Evolutionary conservation across 768 basidiomycete genomes (phyloP).

Genomic region (Leucogyrophana mollusca): DNA sequence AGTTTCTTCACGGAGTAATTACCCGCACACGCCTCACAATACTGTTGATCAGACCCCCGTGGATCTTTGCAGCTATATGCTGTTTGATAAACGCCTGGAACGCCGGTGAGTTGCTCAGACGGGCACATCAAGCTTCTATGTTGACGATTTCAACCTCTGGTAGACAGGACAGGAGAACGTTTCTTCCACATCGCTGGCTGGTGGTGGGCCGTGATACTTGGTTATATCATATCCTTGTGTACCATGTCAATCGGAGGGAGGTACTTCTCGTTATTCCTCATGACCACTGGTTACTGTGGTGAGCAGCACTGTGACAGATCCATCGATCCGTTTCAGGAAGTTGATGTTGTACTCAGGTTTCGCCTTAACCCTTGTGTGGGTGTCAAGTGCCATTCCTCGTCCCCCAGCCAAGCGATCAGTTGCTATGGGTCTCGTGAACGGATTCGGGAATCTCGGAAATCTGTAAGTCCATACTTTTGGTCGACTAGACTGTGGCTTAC

Average conservation of each 20-base stretch:
- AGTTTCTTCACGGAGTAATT: too few species aligned
- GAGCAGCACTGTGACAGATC: slow-evolving; percentile 9
- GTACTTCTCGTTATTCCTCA: slow-evolving; percentile 64
- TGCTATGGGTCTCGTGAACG: slow-evolving; percentile 64
- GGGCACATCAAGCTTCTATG: too few species aligned
- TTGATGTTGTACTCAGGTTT: slow-evolving; percentile 29
- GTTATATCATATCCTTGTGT: slow-evolving; percentile 55
- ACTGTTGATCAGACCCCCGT: slow-evolving; percentile 48
- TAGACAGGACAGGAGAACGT: slow-evolving; percentile 61
- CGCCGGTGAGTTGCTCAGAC: slow-evolving; percentile 38
- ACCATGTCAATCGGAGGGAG: slow-evolving; percentile 51
- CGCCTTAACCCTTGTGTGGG: slow-evolving; percentile 54
- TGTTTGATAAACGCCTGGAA: slow-evolving; percentile 56
- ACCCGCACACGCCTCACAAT: neutral
- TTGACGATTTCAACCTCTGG: neutral
- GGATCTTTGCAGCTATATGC: slow-evolving; percentile 53
- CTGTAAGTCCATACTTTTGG: slow-evolving; percentile 38
- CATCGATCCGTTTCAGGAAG: neutral
- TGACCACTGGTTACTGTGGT: slow-evolving; percentile 53
- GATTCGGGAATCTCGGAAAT: slow-evolving; percentile 56
- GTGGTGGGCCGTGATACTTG: slow-evolving; percentile 61
- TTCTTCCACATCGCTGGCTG: slow-evolving; percentile 57
- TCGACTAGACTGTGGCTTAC: neutral
- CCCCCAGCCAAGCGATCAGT: slow-evolving; percentile 53
- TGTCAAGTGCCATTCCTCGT: slow-evolving; percentile 56